Conservation (phyloP, 2,329 filamentous ascomycete genomes). For the Aspergillus pseudotamarii region DNA sequence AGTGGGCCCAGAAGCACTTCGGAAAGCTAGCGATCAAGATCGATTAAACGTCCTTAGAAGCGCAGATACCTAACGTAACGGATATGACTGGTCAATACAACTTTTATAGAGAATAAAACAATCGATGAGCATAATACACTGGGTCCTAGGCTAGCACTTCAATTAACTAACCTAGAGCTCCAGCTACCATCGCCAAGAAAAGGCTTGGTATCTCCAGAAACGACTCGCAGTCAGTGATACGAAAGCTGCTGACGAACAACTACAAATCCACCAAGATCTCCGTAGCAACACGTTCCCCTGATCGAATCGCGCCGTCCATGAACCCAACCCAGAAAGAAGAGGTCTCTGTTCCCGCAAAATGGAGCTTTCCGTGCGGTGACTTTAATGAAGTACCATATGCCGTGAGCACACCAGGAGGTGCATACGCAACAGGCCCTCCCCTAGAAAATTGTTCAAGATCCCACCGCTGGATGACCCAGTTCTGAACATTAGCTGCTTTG, state of each 20-base stretch:
- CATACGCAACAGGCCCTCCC: slow-evolving; percentile 28
- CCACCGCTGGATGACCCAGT: slow-evolving; percentile 25
- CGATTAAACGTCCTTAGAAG: slow-evolving; percentile 22
- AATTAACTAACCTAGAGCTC: neutral
- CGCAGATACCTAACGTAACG: neutral
- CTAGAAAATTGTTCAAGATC: slow-evolving; percentile 27
- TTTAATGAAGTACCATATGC: slow-evolving; percentile 22
- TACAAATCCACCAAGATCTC: slow-evolving; percentile 10
- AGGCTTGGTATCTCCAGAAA: neutral
- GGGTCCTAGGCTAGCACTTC: neutral
- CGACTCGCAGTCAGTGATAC: neutral
- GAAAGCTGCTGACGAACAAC: neutral
- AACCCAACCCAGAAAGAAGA: slow-evolving; percentile 27
- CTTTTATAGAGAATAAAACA: neutral
- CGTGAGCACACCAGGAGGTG: slow-evolving; percentile 22
- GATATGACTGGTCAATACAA: neutral
- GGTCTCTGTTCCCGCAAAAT: slow-evolving; percentile 31
- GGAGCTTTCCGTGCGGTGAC: slow-evolving; percentile 18
- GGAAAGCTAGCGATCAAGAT: slow-evolving; percentile 58
- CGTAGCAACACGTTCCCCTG: slow-evolving; percentile 21
- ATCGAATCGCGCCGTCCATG: slow-evolving; percentile 30
- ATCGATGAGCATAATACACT: neutral
- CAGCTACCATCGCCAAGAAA: neutral
- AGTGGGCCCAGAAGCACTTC: slow-evolving; percentile 57
- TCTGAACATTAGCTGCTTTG: neutral